These are phyloP conservation scores for Aspergillus felis DNA, from an alignment of 2,329 filamentous ascomycete genomes.

Conservation along the genomic window DNA sequence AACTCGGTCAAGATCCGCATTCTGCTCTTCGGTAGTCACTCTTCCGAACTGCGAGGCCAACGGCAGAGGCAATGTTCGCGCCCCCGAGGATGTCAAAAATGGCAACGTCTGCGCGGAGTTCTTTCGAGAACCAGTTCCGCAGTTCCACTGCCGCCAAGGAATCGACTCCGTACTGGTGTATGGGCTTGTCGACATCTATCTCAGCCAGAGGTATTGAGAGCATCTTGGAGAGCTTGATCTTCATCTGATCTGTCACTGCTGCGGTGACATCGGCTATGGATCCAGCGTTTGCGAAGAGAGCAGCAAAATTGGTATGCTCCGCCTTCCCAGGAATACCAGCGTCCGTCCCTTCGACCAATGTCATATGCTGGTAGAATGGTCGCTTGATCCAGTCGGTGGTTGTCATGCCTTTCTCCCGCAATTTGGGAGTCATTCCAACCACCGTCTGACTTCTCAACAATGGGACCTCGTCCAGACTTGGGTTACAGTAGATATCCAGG, in stretches of 20 bases:
- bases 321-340: background rate
- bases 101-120: slow-evolving; percentile 4
- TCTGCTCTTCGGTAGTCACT: background rate
- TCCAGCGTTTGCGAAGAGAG: slow-evolving; percentile 1
- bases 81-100: slow-evolving; percentile 1
- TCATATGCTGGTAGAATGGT: slow-evolving; percentile 1
- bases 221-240: slow-evolving; percentile 29
- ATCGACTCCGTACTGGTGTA: slow-evolving; percentile 36
- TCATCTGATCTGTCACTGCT: slow-evolving; percentile 16
- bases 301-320: background rate
- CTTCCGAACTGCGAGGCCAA: background rate
- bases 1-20: background rate
- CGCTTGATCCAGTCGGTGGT: slow-evolving; percentile 5
- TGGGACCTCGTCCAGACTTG: background rate
- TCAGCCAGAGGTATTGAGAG: slow-evolving; percentile 30
- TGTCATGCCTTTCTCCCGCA: background rate
- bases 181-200: slow-evolving; percentile 24
- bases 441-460: background rate
- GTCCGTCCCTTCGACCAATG: background rate
- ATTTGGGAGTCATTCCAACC: slow-evolving; percentile 4
- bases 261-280: slow-evolving; percentile 1
- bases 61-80: background rate
- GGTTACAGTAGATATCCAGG: slow-evolving; percentile 8
- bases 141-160: slow-evolving; percentile 13
- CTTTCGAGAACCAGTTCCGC: slow-evolving; percentile 1